Base-by-base conservation (phyloP, 1,284 basidiomycete species). In the Fomitopsis palustris region DNA sequence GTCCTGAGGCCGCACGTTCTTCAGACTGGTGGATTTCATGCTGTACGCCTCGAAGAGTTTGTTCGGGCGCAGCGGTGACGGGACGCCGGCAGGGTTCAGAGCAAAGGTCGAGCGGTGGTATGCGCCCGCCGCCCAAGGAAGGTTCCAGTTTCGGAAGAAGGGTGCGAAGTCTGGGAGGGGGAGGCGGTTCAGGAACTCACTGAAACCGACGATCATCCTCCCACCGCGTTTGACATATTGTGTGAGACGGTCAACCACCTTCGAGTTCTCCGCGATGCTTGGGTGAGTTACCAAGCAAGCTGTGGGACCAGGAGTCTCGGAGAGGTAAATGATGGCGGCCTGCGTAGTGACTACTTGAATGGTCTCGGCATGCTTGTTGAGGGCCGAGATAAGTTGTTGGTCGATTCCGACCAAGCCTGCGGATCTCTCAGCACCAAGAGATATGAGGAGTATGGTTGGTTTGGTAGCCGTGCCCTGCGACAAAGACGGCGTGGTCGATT, bases 41-140 rank as follows among this genome's bases (percentile, higher is more conserved):
- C 64, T 64, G 55, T 54, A 58, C 41, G 60, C 55, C 0, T 58
- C 58, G 54, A 60, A 53, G 21, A 67, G 63, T 5, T 60, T 54
- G 19, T 27, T 23, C 19, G 41, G 31, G 14, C 42, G 19, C 49
- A 67, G 64, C 3, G 64, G 65, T 3, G 59, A 17, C 17, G 65
- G 65, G 3, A 64, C 16, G 1, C 66, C 64, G 2, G 55, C 59
- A 7, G 61, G 61, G 27, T 65, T 67, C 43, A 64, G 63, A 16
- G 43, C 59, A 53, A 63, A 58, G 17, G 62, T 67, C 17, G 64
- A 63, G 35, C 64, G 62, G 51, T 54, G 42, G 55, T 64, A 65
- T 17, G 54, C 56, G 14, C 65, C 65, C 2, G 19, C 43, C 21
- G 55, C 57, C 65, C 64, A 67, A 3, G 49, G 35, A 19, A 65